Base-by-base conservation (phyloP, 23 red algal species). In the Gracilaria caudata region DNA sequence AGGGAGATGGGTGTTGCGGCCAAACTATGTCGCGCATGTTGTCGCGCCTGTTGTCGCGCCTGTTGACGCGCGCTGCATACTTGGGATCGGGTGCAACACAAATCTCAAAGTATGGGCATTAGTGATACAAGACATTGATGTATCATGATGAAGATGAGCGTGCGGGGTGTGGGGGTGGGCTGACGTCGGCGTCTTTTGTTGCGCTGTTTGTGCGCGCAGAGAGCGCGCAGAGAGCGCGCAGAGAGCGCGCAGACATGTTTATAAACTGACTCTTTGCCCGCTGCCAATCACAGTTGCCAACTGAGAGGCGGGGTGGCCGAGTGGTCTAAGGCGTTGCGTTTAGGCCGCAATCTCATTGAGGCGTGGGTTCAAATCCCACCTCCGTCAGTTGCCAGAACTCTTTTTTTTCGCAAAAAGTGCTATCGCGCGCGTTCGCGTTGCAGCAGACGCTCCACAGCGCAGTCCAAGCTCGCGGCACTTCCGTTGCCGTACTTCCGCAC, bases 281-380 rank as follows among this genome's bases (percentile, higher is more conserved):
- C 25, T 5, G 7, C 57, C 23, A 60, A 29, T 0, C 57, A 60
- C 23, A 29, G 5, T 2, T 28, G 26, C 6, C 61, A 30, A 3
- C 25, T 30, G 36, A 35, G 6, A 33, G 65, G 92, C 82, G 92
- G 60, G 78, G 88, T 82, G 79, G 88, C 68, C 78, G 85, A 89
- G 85, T 89, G 85, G 85, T 89, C 85, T 89, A 89, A 89, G 85
- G 74, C 85, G 71, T 49, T 89, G 73, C 85, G 78, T 83, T 84
- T 82, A 84, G 79, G 88, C 88, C 71, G 85, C 73, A 89, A 49
- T 89, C 85, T 89, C 85, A 77, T 78, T 78, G 85, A 77, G 85
- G 74, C 85, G 74, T 89, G 74, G 85, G 85, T 89, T 89, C 72
- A 73, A 89, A 89, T 78, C 85, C 85, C 85, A 89, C 61, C 85